These are phyloP conservation scores for Sequoia sempervirens DNA, from an alignment of 75 land plant genomes.

Conservation along the genomic window DNA sequence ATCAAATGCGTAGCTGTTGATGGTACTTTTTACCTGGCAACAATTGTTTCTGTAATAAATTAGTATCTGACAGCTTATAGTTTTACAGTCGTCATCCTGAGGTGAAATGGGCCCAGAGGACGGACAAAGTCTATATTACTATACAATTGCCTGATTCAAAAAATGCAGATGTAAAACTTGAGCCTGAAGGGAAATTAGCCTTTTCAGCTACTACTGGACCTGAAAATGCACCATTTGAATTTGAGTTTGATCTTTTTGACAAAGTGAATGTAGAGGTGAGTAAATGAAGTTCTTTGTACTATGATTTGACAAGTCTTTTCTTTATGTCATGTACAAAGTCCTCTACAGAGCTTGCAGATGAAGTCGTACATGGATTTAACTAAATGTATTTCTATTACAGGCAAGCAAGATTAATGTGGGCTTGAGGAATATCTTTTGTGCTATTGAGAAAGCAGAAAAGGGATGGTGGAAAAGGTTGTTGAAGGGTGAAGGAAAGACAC, in stretches of 20 bases:
- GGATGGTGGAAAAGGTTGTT: slow-evolving; percentile 89
- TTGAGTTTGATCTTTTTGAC: slow-evolving; percentile 61
- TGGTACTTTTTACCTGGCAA: background rate
- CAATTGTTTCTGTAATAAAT: background rate
- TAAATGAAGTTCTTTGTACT: background rate
- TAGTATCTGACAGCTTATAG: background rate
- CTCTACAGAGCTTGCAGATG: background rate
- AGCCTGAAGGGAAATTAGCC: slow-evolving; percentile 80
- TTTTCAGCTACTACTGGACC: slow-evolving; percentile 80
- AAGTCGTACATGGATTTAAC: background rate
- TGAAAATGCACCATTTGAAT: slow-evolving; percentile 44
- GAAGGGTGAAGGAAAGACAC: slow-evolving; percentile 65
- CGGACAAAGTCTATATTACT: slow-evolving; percentile 73
- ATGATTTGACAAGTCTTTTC: background rate
- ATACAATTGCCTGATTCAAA: slow-evolving; percentile 79
- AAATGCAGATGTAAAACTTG: slow-evolving; percentile 68
- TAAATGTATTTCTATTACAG: slow-evolving; percentile 20
- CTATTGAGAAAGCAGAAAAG: slow-evolving; percentile 74
- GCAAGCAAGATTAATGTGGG: slow-evolving; percentile 87
- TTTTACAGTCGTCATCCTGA: slow-evolving; percentile 83
- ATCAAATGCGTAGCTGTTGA: background rate
- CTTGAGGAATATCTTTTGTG: slow-evolving; percentile 62
- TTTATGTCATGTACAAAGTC: background rate
- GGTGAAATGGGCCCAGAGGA: slow-evolving; percentile 89
- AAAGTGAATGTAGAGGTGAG: slow-evolving; percentile 81